Percentiles rank a stretch among this genome's conserved stretches.
These are phyloP conservation scores for Gnaphalium uliginosum DNA, from an alignment of 129 eudicot species.

Conservation along the genomic window DNA sequence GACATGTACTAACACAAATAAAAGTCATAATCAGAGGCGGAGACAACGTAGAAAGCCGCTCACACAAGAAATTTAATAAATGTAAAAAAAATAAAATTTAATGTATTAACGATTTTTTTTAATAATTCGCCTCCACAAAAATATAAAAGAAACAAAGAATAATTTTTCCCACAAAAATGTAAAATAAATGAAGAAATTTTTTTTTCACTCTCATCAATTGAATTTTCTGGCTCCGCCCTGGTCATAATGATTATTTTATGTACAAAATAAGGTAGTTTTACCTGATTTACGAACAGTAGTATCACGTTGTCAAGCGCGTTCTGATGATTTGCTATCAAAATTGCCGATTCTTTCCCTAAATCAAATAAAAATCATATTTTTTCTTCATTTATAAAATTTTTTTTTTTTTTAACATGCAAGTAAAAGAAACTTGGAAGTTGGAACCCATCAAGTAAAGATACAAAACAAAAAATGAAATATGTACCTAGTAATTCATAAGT, in stretches of 20 bases:
- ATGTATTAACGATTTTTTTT: too few species aligned
- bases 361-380: neutral
- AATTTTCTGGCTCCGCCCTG: too few species aligned
- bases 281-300: conserved; percentile 3
- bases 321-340: conserved; percentile 24
- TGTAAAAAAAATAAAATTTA: too few species aligned
- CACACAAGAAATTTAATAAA: too few species aligned
- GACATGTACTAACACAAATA: neutral
- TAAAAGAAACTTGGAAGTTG: neutral
- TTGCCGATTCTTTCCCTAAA: conserved; percentile 21
- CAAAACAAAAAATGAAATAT: neutral
- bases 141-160: too few species aligned
- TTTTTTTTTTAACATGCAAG: neutral
- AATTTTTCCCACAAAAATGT: too few species aligned
- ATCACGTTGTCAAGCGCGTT: conserved; percentile 6
- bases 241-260: neutral
- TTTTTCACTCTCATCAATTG: too few species aligned
- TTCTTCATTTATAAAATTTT: neutral
- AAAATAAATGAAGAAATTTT: too few species aligned
- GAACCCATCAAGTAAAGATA: too few species aligned
- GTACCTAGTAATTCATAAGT: conserved; percentile 21
- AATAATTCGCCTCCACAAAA: too few species aligned
- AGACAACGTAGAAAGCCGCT: too few species aligned
- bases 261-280: neutral
- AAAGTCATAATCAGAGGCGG: neutral